Evolutionary conservation across 1,139 yeast genomes (phyloP).

Genomic region (Hemisphaericaspora subhashii): DNA sequence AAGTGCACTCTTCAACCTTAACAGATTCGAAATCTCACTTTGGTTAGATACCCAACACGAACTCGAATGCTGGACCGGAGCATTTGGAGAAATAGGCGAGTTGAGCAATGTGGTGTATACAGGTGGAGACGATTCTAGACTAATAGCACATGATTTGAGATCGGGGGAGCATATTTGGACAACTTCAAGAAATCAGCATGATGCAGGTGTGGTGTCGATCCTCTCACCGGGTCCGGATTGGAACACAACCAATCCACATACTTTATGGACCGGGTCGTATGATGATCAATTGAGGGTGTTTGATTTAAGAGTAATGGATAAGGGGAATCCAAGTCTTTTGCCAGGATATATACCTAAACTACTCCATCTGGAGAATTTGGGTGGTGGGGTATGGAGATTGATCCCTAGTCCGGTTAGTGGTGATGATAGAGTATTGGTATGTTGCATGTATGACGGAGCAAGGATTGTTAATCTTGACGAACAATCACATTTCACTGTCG

Average conservation of each 20-base stretch:
- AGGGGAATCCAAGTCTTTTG: conserved; percentile 34
- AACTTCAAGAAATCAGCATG: conserved; percentile 60
- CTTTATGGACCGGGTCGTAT: conserved; percentile 87
- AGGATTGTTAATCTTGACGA: conserved; percentile 48
- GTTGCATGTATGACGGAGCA: conserved; percentile 98
- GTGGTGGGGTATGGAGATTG: conserved; percentile 96
- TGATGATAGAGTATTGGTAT: conserved; percentile 58
- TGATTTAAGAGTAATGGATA: conserved; percentile 64
- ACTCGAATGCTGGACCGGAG: conserved; percentile 89
- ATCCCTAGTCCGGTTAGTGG: conserved; percentile 54
- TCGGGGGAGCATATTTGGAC: conserved; percentile 48
- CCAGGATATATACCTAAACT: conserved; percentile 51
- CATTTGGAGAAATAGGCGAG: conserved; percentile 61
- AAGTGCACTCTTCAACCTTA: conserved; percentile 31
- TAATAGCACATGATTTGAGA: conserved; percentile 76
- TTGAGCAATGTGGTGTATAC: conserved; percentile 64
- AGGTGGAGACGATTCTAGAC: conserved; percentile 86
- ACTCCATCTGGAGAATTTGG: conserved; percentile 50
- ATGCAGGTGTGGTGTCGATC: conserved; percentile 87
- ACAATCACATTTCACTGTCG: conserved; percentile 40
- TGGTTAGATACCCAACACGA: conserved; percentile 45
- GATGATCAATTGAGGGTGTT: conserved; percentile 74
- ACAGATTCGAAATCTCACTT: conserved; percentile 15
- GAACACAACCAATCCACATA: conserved; percentile 46
- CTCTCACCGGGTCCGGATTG: conserved; percentile 46